These are phyloP conservation scores for Piper betle DNA, from an alignment of 164 flowering plant genomes.

Conservation along the genomic window DNA sequence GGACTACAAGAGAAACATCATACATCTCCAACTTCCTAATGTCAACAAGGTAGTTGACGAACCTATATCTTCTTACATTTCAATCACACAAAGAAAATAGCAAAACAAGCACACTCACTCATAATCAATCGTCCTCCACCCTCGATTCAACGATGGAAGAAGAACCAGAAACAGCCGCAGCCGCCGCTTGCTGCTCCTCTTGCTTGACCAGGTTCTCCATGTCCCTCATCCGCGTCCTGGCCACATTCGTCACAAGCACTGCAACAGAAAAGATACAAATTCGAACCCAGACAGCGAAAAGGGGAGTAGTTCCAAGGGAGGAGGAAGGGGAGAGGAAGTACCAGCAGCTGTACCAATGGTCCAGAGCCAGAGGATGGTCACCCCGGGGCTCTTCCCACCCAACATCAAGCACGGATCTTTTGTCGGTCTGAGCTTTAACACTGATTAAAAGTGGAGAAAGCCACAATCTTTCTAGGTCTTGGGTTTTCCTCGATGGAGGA, in stretches of 20 bases:
- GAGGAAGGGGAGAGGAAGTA: not conserved
- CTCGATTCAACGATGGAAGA: not conserved
- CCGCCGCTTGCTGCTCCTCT: not conserved
- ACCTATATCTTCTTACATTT: not conserved
- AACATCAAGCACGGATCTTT: slow-evolving; percentile 3
- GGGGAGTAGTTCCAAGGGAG: not conserved
- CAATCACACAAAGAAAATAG: not conserved
- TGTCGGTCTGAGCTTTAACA: no score
- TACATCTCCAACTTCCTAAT: no score
- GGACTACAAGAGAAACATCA: no score
- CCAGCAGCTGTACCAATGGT: slow-evolving; percentile 13
- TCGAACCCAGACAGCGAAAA: not conserved
- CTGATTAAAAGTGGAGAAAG: no score
- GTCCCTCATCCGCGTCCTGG: slow-evolving; percentile 8
- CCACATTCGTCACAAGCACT: slow-evolving; percentile 12
- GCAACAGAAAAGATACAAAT: not conserved
- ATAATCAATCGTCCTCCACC: not conserved
- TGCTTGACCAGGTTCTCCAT: slow-evolving; percentile 7
- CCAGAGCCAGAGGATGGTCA: slow-evolving; percentile 14
- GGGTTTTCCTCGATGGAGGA: no score
- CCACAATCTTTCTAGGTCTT: no score
- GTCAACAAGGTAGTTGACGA: no score
- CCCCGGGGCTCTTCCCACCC: slow-evolving; percentile 12
- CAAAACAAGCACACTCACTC: not conserved
- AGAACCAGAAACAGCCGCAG: not conserved